phyloP scores from a whole-genome alignment of 495 filamentous ascomycete genomes.

The Penicillium arizonense region DNA sequence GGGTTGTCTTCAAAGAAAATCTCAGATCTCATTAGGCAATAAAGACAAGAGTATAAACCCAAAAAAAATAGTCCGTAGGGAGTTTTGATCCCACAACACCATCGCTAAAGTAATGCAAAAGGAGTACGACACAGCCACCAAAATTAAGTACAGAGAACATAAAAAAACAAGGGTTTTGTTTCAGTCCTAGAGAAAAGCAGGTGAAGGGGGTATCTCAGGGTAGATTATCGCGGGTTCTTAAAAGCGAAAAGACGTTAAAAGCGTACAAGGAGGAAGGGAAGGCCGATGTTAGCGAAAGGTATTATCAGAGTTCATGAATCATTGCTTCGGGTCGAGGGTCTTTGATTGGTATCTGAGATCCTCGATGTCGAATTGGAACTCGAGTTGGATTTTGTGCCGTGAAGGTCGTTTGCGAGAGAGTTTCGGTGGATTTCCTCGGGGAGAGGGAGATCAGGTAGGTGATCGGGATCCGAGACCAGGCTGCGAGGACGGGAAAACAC shows the following conservation, averaged over 20 bases:
- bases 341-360: neutral
- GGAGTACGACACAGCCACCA: neutral
- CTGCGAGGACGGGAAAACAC: constrained; percentile 42
- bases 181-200: neutral
- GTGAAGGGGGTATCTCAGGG: neutral
- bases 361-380: neutral
- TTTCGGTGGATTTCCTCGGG: constrained; percentile 16
- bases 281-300: too few relatives aligned
- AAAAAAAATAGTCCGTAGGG: neutral
- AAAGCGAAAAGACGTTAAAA: neutral
- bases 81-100: neutral
- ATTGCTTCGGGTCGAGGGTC: neutral
- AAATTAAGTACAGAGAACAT: neutral
- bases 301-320: neutral
- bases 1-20: too few relatives aligned
- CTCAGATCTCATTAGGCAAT: neutral
- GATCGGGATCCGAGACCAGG: constrained; percentile 29
- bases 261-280: too few relatives aligned
- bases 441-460: constrained; percentile 27
- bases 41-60: neutral
- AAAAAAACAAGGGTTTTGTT: neutral
- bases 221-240: neutral
- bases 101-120: constrained; percentile 8
- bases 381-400: neutral
- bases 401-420: neutral